These are phyloP conservation scores for Lupinus albus DNA, from an alignment of 306 rosid genomes.

Conservation along the genomic window DNA sequence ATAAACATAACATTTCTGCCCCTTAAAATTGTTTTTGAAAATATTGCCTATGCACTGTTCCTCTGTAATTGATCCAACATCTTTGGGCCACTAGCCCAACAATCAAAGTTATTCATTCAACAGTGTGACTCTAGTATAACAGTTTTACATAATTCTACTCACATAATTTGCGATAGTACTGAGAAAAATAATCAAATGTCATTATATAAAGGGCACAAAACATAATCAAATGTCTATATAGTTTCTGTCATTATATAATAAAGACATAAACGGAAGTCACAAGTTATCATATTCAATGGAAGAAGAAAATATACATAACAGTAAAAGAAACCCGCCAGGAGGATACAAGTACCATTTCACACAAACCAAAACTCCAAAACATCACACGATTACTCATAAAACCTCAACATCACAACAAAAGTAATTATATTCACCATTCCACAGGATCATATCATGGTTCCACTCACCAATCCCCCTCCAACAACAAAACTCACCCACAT, in stretches of 20 bases:
- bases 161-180: too few species aligned
- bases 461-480: constrained; percentile 39
- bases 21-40: too few species aligned
- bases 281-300: constrained; percentile 17
- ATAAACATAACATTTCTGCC: too few species aligned
- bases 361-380: background rate
- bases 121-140: too few species aligned
- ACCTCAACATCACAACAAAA: constrained; percentile 23
- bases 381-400: constrained; percentile 22
- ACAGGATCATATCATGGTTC: constrained; percentile 28
- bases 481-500: constrained; percentile 36
- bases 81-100: too few species aligned
- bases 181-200: too few species aligned
- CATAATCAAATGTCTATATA: too few species aligned
- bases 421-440: background rate
- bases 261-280: constrained; percentile 8
- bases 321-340: constrained; percentile 5
- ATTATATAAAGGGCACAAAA: background rate
- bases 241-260: too few species aligned
- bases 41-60: too few species aligned
- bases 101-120: too few species aligned
- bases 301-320: background rate
- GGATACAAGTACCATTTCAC: background rate
- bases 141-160: too few species aligned
- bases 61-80: too few species aligned